Evolutionary conservation across 2,329 filamentous ascomycete genomes (phyloP).

Genomic region (Colletotrichum sp.): DNA sequence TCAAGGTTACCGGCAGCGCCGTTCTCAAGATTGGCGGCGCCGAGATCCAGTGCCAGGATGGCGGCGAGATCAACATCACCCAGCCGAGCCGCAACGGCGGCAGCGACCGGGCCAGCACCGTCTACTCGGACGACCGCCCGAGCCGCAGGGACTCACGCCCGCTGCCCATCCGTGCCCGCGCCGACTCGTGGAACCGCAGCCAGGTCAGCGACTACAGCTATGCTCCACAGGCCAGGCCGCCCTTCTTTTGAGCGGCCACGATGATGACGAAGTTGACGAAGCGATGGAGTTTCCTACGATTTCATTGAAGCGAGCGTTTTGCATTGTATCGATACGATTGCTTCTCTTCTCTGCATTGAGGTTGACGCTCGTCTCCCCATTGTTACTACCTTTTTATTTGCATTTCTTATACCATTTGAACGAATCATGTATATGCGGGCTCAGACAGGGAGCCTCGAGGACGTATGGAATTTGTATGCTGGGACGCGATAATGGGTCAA

Average conservation of each 20-base stretch:
- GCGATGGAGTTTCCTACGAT: conserved; percentile 19
- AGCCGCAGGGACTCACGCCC: conserved; percentile 43
- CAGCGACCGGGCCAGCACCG: conserved; percentile 57
- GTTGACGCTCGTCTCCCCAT: conserved; percentile 36
- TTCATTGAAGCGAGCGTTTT: conserved; percentile 17
- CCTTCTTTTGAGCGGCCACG: conserved; percentile 19
- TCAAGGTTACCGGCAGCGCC: conserved; percentile 62
- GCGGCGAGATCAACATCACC: conserved; percentile 64
- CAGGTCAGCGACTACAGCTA: conserved; percentile 24
- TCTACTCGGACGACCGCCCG: conserved; percentile 54
- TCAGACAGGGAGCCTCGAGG: background rate
- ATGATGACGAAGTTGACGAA: conserved; percentile 19
- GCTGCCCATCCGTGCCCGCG: conserved; percentile 48
- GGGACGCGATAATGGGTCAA: conserved; percentile 5
- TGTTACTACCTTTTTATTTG: background rate
- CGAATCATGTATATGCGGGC: conserved; percentile 9
- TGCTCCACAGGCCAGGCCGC: background rate
- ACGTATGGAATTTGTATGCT: background rate
- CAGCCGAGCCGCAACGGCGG: conserved; percentile 43
- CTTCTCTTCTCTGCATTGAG: conserved; percentile 28
- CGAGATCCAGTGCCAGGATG: conserved; percentile 63
- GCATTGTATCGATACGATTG: conserved; percentile 16
- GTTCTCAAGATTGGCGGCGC: conserved; percentile 60
- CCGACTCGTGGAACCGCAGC: conserved; percentile 46
- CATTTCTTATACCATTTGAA: conserved; percentile 24